phyloP scores from a whole-genome alignment of 257 asterid genomes.

The Apocynum venetum region DNA sequence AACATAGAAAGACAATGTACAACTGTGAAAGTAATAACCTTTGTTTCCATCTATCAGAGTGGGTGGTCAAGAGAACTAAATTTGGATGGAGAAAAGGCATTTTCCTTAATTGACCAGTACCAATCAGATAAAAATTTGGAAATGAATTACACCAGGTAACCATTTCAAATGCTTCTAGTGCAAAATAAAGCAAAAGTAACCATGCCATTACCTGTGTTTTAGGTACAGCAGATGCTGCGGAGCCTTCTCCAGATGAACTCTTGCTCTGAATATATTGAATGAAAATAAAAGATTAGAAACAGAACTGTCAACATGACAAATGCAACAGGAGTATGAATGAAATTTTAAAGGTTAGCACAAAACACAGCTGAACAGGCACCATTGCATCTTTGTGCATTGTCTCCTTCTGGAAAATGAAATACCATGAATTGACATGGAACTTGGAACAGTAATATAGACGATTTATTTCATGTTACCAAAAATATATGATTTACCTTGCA shows the following conservation, averaged over 20 bases:
- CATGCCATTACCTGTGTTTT: conserved; percentile 40
- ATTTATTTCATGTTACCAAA: neutral
- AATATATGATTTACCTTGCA: neutral
- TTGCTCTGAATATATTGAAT: conserved; percentile 35
- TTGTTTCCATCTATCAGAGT: neutral
- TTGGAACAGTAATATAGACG: neutral
- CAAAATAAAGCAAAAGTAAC: neutral
- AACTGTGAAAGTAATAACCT: neutral
- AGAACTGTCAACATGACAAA: neutral
- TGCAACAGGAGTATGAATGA: neutral
- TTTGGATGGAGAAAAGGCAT: neutral
- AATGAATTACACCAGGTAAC: neutral
- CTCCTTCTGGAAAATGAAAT: neutral
- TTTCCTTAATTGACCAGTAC: neutral
- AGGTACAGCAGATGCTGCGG: conserved; percentile 50
- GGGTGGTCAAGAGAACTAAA: neutral
- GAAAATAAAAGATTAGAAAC: neutral
- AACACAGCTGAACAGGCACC: neutral
- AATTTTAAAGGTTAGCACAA: neutral
- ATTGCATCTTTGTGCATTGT: neutral
- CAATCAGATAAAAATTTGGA: too few species aligned
- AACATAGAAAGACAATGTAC: neutral
- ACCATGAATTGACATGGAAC: neutral
- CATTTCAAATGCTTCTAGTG: neutral
- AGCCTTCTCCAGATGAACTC: conserved; percentile 56